These are phyloP conservation scores for Ramaria sp. DNA, from an alignment of 768 basidiomycete genomes.

Conservation along the genomic window DNA sequence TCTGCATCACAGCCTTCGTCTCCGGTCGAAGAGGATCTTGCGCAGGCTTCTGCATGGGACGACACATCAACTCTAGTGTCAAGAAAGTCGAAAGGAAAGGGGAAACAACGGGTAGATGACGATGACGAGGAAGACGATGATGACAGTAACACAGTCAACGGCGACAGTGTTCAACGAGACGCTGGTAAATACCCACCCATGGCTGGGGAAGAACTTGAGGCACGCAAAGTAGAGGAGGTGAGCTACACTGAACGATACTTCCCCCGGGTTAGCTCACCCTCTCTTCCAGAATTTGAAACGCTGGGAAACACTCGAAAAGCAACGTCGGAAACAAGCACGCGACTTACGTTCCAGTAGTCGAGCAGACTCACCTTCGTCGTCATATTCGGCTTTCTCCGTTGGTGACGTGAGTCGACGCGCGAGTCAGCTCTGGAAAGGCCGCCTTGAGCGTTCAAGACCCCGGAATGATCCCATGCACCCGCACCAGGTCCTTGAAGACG, in stretches of 20 bases:
- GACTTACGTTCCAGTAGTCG: constrained; percentile 30
- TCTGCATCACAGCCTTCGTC: constrained; percentile 28
- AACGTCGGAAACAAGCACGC: constrained; percentile 61
- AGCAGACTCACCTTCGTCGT: constrained; percentile 29
- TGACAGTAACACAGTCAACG: constrained; percentile 21
- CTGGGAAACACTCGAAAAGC: constrained; percentile 72
- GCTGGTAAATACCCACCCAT: constrained; percentile 48
- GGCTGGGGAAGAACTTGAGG: constrained; percentile 55
- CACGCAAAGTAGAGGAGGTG: constrained; percentile 65
- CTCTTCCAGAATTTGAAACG: constrained; percentile 51
- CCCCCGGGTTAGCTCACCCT: constrained; percentile 7
- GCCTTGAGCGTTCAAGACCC: constrained; percentile 22
- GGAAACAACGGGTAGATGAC: constrained; percentile 20
- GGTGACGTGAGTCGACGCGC: constrained; percentile 48
- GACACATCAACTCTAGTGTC: constrained; percentile 19
- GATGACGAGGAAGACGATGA: constrained; percentile 17
- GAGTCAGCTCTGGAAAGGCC: constrained; percentile 42
- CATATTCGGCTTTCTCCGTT: constrained; percentile 19
- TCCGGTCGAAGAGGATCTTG: constrained; percentile 35
- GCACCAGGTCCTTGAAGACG: constrained; percentile 18
- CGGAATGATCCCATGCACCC: constrained; percentile 20
- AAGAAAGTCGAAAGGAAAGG: constrained; percentile 18
- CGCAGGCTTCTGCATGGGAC: constrained; percentile 4
- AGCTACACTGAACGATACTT: constrained; percentile 12
- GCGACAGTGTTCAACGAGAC: constrained; percentile 5